Evolutionary conservation across 106 monocot species (phyloP), one percentile per base, ranked within the genome.

Genomic region (Hemerocallis citrina): DNA sequence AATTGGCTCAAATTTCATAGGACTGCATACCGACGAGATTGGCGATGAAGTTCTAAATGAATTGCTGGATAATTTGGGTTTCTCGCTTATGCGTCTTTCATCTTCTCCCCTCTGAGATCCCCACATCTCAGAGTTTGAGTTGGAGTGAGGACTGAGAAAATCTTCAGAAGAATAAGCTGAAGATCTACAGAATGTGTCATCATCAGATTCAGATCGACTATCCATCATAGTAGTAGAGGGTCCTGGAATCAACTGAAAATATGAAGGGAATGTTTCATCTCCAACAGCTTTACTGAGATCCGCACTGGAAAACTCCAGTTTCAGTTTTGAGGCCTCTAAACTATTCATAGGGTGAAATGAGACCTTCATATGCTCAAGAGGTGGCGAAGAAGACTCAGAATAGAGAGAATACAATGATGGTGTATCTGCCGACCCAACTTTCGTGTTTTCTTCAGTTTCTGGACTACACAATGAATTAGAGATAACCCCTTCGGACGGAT

Each of bases 291-390:
- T 83, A 64, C 67, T 69, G 20, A 77, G 65, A 82, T 75, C 62
- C 14, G 67, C 64, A 63, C 70, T 73, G 22, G 59, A 62, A 72
- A 88, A 85, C 25, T 88, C 74, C 67, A 88, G 29, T 44, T 79
- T 88, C 63, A 88, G 10, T 50, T 66, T 78, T 23, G 73, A 72
- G n/a, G 33, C 55, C 5, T 74, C 69, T 13, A 62, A 65, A 16
- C 66, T 55, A 74, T 82, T 79, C 67, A 88, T 67, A 40, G 92
- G 88, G 21, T 75, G 72, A 57, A 84, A 85, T 40, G 91, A 92
- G 37, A 92, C 70, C 64, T 99, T 92, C 92, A 99, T 99, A 28
- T 77, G 76, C 58, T 99, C 82, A n/a, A 99, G 63, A 17, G 92
- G 98, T 20, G 92, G 92, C 37, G 93, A 93, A 29, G 78, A 70